Conservation (phyloP, 1,284 basidiomycete genomes). For the Grifola frondosa region DNA sequence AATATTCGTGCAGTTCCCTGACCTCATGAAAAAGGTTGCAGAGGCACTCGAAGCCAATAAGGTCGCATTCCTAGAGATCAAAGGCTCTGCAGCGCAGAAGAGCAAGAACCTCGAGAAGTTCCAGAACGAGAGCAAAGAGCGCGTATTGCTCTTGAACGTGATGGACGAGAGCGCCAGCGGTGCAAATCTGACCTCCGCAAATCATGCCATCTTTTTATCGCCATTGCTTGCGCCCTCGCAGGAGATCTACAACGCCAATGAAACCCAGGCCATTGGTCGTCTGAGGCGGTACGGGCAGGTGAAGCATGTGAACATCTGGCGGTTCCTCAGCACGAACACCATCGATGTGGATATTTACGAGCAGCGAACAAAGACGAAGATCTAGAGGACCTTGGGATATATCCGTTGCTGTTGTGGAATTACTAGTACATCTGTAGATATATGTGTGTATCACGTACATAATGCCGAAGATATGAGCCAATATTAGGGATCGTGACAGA, state of each 20-base stretch:
- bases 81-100: slow-evolving; percentile 74
- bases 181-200: slow-evolving; percentile 89
- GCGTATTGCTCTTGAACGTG: slow-evolving; percentile 86
- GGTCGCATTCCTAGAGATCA: slow-evolving; percentile 80
- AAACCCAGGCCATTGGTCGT: slow-evolving; percentile 90
- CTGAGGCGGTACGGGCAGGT: slow-evolving; percentile 84
- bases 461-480: no score
- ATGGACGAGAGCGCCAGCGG: slow-evolving; percentile 95
- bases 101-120: slow-evolving; percentile 83
- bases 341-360: slow-evolving; percentile 83
- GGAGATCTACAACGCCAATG: slow-evolving; percentile 83
- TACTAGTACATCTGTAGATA: background rate
- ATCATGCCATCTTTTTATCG: slow-evolving; percentile 93
- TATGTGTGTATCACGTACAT: background rate
- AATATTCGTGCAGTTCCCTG: slow-evolving; percentile 93
- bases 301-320: slow-evolving; percentile 78
- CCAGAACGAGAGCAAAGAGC: slow-evolving; percentile 73
- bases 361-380: slow-evolving; percentile 40
- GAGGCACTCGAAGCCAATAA: slow-evolving; percentile 75
- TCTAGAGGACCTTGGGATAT: slow-evolving; percentile 9
- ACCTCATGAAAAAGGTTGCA: slow-evolving; percentile 87
- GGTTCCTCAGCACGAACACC: slow-evolving; percentile 79
- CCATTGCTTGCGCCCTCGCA: slow-evolving; percentile 78
- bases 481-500: no score
- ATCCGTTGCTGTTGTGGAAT: background rate